phyloP scores from a whole-genome alignment of 2,329 filamentous ascomycete species.

The Fusarium zealandicum region DNA sequence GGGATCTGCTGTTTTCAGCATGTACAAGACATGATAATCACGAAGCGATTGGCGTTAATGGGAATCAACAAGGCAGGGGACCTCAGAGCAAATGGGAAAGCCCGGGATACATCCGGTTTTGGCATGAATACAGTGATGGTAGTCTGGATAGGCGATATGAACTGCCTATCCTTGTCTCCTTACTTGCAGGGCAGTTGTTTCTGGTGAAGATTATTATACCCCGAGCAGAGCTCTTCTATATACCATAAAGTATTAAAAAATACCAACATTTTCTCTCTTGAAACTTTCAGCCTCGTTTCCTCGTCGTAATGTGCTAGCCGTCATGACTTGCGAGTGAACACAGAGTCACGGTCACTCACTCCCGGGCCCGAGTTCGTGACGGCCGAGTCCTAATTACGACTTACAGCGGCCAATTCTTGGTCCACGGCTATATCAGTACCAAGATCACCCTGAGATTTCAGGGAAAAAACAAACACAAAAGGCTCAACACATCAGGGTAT shows the following conservation, averaged over 20 bases:
- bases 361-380: no score
- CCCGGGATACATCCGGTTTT: constrained; percentile 28
- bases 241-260: constrained; percentile 11
- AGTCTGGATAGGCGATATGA: constrained; percentile 29
- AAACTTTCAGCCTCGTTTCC: no score
- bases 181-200: constrained; percentile 50
- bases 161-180: constrained; percentile 18
- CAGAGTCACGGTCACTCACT: no score
- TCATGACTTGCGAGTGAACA: no score
- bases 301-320: no score
- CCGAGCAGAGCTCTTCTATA: constrained; percentile 32
- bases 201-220: constrained; percentile 57
- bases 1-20: not conserved
- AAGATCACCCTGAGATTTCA: no score
- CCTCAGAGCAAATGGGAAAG: constrained; percentile 46
- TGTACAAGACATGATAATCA: constrained; percentile 5
- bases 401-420: no score
- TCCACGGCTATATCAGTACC: no score
- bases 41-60: constrained; percentile 41
- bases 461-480: not conserved
- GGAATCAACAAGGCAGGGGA: constrained; percentile 32
- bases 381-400: no score
- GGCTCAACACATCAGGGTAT: constrained; percentile 48
- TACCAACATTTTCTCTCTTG: no score
- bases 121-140: constrained; percentile 15